Base-by-base conservation (phyloP, 2,329 filamentous ascomycete genomes). In the Chaetomium olivaceum region DNA sequence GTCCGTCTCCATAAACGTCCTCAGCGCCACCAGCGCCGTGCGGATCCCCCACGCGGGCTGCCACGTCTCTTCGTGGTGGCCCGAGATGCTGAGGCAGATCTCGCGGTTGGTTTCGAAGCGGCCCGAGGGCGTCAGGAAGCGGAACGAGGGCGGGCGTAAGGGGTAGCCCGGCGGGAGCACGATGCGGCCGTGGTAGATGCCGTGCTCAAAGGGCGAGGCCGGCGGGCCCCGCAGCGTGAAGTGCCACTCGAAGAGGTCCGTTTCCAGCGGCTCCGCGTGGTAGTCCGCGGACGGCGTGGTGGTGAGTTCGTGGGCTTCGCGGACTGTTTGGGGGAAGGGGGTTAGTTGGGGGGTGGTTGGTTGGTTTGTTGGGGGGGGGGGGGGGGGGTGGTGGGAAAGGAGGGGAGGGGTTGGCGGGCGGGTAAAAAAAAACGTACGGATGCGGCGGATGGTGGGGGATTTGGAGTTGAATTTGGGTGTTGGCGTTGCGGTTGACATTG, bases 1-100 rank as follows among this genome's bases (percentile, higher is more conserved):
- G 71, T 94, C 91, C 3, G 90, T 93, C 76, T 96, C 93, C 93
- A 99, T 98, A 77, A 97, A 97, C 71, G 87, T 90, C 62, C 95
- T 82, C 58, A 98, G 87, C 16, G 87, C 87, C 51, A 89, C 85
- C 7, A 99, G 80, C 19, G 95, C 94, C 4, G 95, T 98, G 66
- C 95, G 85, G 11, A 99, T 90, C 0, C 95, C 95, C 95, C 95
- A 99, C 0, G 95, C 95, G 0, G 95, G 95, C 83, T 97, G 94
- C 95, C 95, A 99, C 19, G 92, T 96, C 81, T 98, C 95, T 77
- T 98, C 95, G 79, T 99, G 95, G 78, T 97, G 94, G 2, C 93
- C 94, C 61, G 88, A 91, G 73, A 98, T 99, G 73, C 88, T 92
- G 19, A 99, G 87, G 76, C 95, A 99, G 72, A 99, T 98, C 81